A percentile compares a stretch with the other conserved stretches of the same genome.
These are phyloP conservation scores for Cryphonectria nitschkei DNA, from an alignment of 2,329 filamentous ascomycete genomes.

Conservation along the genomic window DNA sequence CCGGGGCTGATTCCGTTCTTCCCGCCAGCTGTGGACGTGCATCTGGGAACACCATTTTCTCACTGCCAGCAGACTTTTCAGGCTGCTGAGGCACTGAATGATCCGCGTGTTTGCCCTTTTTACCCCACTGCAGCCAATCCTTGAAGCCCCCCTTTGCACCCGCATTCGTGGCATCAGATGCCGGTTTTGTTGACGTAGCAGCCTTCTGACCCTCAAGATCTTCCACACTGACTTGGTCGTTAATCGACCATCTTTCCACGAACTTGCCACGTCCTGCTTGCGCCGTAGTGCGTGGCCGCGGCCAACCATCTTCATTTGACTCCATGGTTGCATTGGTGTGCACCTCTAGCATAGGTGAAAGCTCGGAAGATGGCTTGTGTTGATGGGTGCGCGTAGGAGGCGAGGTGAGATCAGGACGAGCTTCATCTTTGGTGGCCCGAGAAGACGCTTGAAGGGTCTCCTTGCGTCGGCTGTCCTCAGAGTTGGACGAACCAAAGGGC, in stretches of 20 bases:
- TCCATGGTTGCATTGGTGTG: background rate
- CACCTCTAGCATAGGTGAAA: background rate
- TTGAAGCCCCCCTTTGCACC: background rate
- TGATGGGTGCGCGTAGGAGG: background rate
- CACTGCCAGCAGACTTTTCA: background rate
- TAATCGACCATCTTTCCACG: conserved; percentile 9
- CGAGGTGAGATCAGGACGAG: background rate
- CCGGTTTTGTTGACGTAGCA: background rate
- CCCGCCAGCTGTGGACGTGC: background rate
- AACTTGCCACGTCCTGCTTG: conserved; percentile 8
- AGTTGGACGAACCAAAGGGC: background rate
- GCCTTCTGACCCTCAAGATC: background rate
- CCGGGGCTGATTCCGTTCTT: background rate
- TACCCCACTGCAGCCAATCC: conserved; percentile 3
- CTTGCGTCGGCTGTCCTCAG: background rate
- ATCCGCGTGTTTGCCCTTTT: background rate
- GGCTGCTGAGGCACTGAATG: background rate
- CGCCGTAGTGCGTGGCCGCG: background rate
- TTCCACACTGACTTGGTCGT: background rate
- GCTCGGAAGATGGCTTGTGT: background rate
- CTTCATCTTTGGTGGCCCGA: background rate
- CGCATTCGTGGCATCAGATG: background rate
- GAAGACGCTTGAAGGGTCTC: background rate
- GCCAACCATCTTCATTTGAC: background rate
- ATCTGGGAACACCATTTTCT: background rate